Conservation (phyloP, 176 grass and related monocot genomes). For the Hsuehochloa calcarea region DNA sequence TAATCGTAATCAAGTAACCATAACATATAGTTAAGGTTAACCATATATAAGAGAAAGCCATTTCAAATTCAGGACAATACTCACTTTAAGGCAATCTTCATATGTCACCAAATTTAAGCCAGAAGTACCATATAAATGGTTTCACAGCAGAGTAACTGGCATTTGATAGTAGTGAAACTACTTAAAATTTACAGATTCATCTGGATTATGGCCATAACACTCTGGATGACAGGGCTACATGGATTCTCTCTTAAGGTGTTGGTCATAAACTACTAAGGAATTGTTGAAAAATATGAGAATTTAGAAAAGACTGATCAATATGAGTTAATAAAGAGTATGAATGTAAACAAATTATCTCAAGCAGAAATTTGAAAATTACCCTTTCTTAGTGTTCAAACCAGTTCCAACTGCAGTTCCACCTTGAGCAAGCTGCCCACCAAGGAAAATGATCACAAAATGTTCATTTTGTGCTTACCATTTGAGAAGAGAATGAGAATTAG, state of each 20-base stretch:
- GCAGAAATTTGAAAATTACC: slow-evolving; percentile 41
- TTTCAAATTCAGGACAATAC: not conserved
- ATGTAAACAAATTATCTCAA: not conserved
- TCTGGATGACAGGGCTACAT: slow-evolving; percentile 1
- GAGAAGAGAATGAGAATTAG: slow-evolving; percentile 28
- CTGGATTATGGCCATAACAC: not conserved
- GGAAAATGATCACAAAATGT: slow-evolving; percentile 18
- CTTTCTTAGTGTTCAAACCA: slow-evolving; percentile 95
- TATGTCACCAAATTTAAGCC: not conserved
- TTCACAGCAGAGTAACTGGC: not conserved
- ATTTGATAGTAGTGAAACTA: slow-evolving; percentile 20
- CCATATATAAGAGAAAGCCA: not conserved
- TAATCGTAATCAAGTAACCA: not conserved
- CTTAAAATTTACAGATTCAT: not conserved
- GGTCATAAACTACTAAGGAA: not conserved
- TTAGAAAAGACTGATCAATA: not conserved
- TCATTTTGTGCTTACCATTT: slow-evolving; percentile 22
- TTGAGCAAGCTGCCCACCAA: slow-evolving; percentile 83
- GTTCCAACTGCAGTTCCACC: slow-evolving; percentile 99
- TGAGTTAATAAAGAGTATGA: not conserved
- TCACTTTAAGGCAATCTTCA: not conserved
- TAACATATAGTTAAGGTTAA: slow-evolving; percentile 10
- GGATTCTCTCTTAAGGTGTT: not conserved
- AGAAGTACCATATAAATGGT: not conserved
- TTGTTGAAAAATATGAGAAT: not conserved